Base-by-base conservation (phyloP, 1,139 yeast species). In the Saccharomyces hybrid region DNA sequence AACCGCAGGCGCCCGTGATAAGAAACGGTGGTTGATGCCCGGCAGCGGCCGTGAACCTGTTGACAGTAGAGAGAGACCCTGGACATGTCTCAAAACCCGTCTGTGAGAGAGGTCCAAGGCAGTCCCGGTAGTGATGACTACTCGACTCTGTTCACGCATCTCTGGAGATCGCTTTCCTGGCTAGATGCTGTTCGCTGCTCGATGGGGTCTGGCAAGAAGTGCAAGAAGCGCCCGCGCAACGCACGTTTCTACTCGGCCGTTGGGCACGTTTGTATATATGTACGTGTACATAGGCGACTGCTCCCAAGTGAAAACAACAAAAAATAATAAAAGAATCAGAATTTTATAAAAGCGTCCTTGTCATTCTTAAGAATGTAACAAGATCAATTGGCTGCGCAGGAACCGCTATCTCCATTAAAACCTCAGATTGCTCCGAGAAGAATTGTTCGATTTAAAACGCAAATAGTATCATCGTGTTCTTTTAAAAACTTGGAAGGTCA, bases 401-500 rank as follows among this genome's bases (percentile, higher is more conserved):
- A 61, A 65, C 70, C 71, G 65, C 69, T 56, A 51, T 68, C 72
- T 64, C 72, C 72, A 68, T 62, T 58, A 68, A 67, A 64, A 68
- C 72, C 72, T 66, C 69, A 48, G 16, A 47, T 46, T 32, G 53
- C 46, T 57, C 48, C 55, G 61, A 62, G 67, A 61, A 64, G 72
- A 68, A 68, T 67, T 68, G 72, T 68, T 64, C 68, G 72, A 60
- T 53, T 59, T 27, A 19, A 52, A 52, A 64, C 70, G 71, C 71
- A 66, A 67, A 68, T 67, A 61, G 58, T 57, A 58, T 68, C 71
- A 68, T 68, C 71, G 50, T 64, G 60, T 68, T 65, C 71, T 67
- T 67, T 64, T 61, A 61, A 65, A 66, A 68, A 68, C 71, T 68
- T 68, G 72, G 71, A 68, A 68, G 72, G 70, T 67, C 67, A 68